Evolutionary conservation across 345 rosid species (phyloP).

Genomic region (Litchi chinensis): DNA sequence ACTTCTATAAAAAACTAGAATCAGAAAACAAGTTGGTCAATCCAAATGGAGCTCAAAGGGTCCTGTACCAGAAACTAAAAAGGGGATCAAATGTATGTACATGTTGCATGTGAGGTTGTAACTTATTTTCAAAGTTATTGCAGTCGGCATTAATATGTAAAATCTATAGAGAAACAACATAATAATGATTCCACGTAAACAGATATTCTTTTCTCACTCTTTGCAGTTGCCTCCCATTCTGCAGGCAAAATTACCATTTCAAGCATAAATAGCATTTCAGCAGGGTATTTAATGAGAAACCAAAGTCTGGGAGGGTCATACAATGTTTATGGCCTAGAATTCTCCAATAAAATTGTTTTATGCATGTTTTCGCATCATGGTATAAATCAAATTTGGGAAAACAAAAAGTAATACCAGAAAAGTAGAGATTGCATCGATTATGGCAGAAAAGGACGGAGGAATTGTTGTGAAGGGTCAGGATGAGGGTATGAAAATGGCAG

Average conservation of each 20-base stretch:
- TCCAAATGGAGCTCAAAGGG: too few relatives aligned
- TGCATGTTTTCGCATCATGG: background rate
- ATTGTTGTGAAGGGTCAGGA: slow-evolving; percentile 42
- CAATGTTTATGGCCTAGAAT: slow-evolving; percentile 1
- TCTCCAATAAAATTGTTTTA: slow-evolving; percentile 12
- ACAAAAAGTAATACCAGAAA: slow-evolving; percentile 1
- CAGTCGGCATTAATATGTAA: too few relatives aligned
- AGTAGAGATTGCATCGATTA: slow-evolving; percentile 11
- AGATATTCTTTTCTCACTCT: background rate
- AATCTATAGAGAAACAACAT: background rate
- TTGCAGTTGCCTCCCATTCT: background rate
- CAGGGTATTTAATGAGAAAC: background rate
- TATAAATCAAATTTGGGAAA: slow-evolving; percentile 20
- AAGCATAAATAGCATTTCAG: too few relatives aligned
- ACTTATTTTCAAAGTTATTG: too few relatives aligned
- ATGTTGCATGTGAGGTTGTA: too few relatives aligned
- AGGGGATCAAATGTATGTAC: too few relatives aligned
- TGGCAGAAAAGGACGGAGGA: slow-evolving; percentile 58
- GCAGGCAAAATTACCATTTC: too few relatives aligned
- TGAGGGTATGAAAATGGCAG: slow-evolving; percentile 43
- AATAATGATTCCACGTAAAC: background rate
- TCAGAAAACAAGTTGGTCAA: too few relatives aligned
- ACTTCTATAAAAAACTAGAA: too few relatives aligned
- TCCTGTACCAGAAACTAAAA: too few relatives aligned
- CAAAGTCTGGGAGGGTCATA: background rate